phyloP scores from a whole-genome alignment of 441 rosid genomes.

The Populus hybrid region DNA sequence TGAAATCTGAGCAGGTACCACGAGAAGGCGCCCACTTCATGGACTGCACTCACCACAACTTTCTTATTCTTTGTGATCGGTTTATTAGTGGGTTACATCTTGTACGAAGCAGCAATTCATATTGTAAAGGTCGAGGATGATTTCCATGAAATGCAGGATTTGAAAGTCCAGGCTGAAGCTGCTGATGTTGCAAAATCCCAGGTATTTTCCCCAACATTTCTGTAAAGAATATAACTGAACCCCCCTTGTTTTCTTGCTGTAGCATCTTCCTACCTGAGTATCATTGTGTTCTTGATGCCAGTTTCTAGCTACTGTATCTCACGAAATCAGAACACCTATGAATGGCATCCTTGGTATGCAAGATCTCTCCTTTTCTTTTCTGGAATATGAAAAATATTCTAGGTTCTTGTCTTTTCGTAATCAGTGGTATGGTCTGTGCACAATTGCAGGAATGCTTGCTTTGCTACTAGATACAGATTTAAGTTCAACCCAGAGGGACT shows the following conservation, averaged over 20 bases:
- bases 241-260: not conserved
- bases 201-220: slow-evolving; percentile 28
- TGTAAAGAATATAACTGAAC: not conserved
- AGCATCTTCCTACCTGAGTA: slow-evolving; percentile 11
- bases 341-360: slow-evolving; percentile 90
- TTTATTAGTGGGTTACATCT: slow-evolving; percentile 73
- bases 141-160: slow-evolving; percentile 74
- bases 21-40: slow-evolving; percentile 71
- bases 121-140: slow-evolving; percentile 91
- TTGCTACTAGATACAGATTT: slow-evolving; percentile 86
- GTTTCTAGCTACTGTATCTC: slow-evolving; percentile 95
- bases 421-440: slow-evolving; percentile 2
- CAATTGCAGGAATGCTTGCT: slow-evolving; percentile 78
- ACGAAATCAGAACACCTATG: slow-evolving; percentile 98
- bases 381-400: not conserved
- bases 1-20: slow-evolving; percentile 56
- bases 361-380: slow-evolving; percentile 16
- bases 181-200: slow-evolving; percentile 97
- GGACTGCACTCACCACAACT: slow-evolving; percentile 69
- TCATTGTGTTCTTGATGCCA: slow-evolving; percentile 28
- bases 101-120: slow-evolving; percentile 68
- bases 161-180: slow-evolving; percentile 87
- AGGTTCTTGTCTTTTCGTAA: slow-evolving; percentile 5
- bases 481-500: slow-evolving; percentile 85
- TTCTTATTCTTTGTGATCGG: slow-evolving; percentile 66